Base-by-base conservation (phyloP, 164 flowering plant genomes). In the Annona squamosa region DNA sequence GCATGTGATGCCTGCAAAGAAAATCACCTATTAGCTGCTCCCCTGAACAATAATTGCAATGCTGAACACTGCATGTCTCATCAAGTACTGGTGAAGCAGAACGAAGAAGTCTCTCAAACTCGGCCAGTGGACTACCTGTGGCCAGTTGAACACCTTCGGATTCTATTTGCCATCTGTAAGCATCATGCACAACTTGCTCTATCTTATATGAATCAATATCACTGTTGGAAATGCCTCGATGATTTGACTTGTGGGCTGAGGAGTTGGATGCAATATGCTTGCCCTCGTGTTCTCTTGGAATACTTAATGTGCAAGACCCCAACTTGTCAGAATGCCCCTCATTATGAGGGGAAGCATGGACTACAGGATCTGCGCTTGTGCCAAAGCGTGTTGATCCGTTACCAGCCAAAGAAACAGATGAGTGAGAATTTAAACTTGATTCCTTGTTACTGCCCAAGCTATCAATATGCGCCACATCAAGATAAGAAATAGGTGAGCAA, bases 61-160 rank as follows among this genome's bases (percentile, higher is more conserved):
- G 76, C 0, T 3, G 61, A 64, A 65, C 46, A 64, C 44, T 67
- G 7, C 26, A 19, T 56, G 85, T 73, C 57, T 67, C 67, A 65
- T 77, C 68, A 67, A 90, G 71, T 73, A 82, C 78, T 19, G 97
- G 97, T 70, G 87, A 78, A 65, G 86, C 86, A 69, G 82, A 80
- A 63, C 81, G 70, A 59, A 91, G 80, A 79, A 91, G 65, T 68
- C 80, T 80, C 71, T 91, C 97, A 79, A 91, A 85, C 73, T 84
- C 90, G 17, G 91, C 92, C 79, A 87, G 75, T 41, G 90, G 91
- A 57, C 68, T 67, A 48, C 91, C 92, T 5, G 81, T 82, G 46
- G 77, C 86, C 72, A 72, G 42, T 68, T 82, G 84, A 78, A 84
- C 70, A 74, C 85, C 83, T 82, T 86, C 91, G 67, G 88, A 88